A percentile compares a stretch with the other conserved stretches of the same genome.
Evolutionary conservation across 805 yeast species (phyloP).

Genomic region (Danielia reshetovae): DNA sequence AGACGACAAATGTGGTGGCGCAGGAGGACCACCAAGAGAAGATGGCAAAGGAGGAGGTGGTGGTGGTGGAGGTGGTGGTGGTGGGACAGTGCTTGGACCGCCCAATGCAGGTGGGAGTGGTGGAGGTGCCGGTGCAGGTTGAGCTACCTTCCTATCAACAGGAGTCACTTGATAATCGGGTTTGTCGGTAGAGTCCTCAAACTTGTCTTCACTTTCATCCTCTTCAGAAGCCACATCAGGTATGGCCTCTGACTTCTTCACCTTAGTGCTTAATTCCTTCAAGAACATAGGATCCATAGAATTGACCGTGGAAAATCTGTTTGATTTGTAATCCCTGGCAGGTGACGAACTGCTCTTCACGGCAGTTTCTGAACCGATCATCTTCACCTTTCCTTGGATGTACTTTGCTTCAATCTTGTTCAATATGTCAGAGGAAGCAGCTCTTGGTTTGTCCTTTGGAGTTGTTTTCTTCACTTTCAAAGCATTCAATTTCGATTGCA

Average conservation of each 20-base stretch:
- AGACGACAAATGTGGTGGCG: conserved; percentile 20
- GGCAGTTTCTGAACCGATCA: conserved; percentile 3
- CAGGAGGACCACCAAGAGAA: conserved; percentile 17
- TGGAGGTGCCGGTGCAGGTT: conserved; percentile 21
- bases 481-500: conserved; percentile 36
- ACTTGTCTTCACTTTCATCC: conserved; percentile 11
- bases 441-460: conserved; percentile 11
- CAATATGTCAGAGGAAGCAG: conserved; percentile 13
- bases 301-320: conserved; percentile 33
- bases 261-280: conserved; percentile 50
- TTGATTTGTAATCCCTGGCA: conserved; percentile 24
- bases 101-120: conserved; percentile 13
- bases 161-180: neutral
- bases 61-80: conserved; percentile 22
- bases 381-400: conserved; percentile 39
- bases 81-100: conserved; percentile 2
- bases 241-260: conserved; percentile 39
- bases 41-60: conserved; percentile 27
- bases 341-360: conserved; percentile 14
- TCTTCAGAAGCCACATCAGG: conserved; percentile 16
- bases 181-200: conserved; percentile 7
- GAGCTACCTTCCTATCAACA: conserved; percentile 1
- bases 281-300: conserved; percentile 48
- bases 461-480: conserved; percentile 6
- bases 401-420: conserved; percentile 42